A percentile compares a stretch with the other conserved stretches of the same genome.
These are phyloP conservation scores for Coniferiporia weirii DNA, from an alignment of 1,284 basidiomycete species.

Conservation along the genomic window DNA sequence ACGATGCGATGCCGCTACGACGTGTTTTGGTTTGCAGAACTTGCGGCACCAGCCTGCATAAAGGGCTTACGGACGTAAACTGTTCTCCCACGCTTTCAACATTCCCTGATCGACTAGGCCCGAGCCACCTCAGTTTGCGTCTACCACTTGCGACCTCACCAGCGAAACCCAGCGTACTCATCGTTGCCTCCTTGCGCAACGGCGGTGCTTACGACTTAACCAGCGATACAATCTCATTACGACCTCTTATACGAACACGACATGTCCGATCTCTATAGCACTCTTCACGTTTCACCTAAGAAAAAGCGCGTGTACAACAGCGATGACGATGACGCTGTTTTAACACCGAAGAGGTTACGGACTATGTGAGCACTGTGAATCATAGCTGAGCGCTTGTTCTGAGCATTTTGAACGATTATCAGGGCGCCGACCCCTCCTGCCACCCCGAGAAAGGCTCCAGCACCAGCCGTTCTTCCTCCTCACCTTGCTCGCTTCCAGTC, in stretches of 20 bases:
- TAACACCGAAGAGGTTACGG: slow-evolving; percentile 66
- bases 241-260: not conserved
- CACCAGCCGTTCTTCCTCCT: slow-evolving; percentile 41
- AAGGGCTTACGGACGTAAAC: too few species aligned
- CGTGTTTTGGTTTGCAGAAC: too few species aligned
- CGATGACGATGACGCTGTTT: slow-evolving; percentile 45
- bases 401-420: not conserved
- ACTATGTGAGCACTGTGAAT: slow-evolving; percentile 36
- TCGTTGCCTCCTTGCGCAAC: too few species aligned
- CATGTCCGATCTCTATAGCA: slow-evolving; percentile 61
- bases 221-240: slow-evolving; percentile 3
- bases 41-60: too few species aligned
- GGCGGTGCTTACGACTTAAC: not conserved
- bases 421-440: slow-evolving; percentile 37
- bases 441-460: slow-evolving; percentile 25
- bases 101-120: too few species aligned
- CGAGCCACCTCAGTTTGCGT: not conserved
- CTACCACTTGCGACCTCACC: not conserved
- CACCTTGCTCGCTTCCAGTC: slow-evolving; percentile 55
- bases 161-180: not conserved
- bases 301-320: slow-evolving; percentile 53
- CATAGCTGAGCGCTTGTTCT: not conserved
- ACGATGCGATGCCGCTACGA: too few species aligned
- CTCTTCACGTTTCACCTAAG: slow-evolving; percentile 55
- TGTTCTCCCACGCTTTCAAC: too few species aligned